phyloP scores from a whole-genome alignment of 805 yeast species.

The Wickerhamiella vanderwaltii region DNA sequence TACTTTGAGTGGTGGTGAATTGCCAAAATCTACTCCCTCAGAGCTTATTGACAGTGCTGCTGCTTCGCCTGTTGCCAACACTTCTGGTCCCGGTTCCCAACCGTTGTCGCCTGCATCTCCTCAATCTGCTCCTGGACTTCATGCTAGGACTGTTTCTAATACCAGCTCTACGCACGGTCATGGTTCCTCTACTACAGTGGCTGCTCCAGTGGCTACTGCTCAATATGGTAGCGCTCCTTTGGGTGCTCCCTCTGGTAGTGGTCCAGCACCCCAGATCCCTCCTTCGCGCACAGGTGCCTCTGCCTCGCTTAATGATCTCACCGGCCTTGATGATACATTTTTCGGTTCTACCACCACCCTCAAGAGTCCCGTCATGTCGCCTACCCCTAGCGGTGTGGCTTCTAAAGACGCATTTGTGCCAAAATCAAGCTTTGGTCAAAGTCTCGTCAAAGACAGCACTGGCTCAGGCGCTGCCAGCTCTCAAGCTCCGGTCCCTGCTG shows the following conservation, averaged over 20 bases:
- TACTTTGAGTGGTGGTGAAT: conserved; percentile 58
- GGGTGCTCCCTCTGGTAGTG: background rate
- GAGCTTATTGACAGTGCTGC: conserved; percentile 13
- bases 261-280: conserved; percentile 15
- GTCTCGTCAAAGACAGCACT: conserved; percentile 31
- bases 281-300: conserved; percentile 13
- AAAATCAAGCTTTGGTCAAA: conserved; percentile 75
- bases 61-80: background rate
- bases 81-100: conserved; percentile 1
- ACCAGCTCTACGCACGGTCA: too few species aligned
- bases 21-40: conserved; percentile 44
- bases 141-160: background rate
- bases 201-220: background rate
- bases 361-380: conserved; percentile 27
- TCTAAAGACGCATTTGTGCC: conserved; percentile 54
- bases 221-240: background rate
- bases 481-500: conserved; percentile 32
- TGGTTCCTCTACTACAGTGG: background rate
- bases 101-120: background rate
- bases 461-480: background rate
- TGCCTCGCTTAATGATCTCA: conserved; percentile 24
- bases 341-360: conserved; percentile 17
- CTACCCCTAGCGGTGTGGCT: conserved; percentile 26
- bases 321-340: conserved; percentile 20
- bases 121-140: background rate